Conservation (phyloP, 2,329 filamentous ascomycete genomes). For the Verticillium dahliae region DNA sequence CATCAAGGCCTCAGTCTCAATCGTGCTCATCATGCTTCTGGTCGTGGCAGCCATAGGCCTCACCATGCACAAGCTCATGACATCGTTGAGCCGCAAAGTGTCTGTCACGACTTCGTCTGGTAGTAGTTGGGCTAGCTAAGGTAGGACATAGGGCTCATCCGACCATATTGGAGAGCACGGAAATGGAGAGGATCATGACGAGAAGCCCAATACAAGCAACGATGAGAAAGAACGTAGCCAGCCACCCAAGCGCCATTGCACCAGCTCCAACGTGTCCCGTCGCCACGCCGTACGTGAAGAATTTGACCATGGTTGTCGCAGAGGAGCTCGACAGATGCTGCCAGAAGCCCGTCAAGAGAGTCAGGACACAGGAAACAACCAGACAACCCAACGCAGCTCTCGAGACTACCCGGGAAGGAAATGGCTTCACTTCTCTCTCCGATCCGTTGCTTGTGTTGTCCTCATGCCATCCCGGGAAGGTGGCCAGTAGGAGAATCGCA, state of each 20-base stretch:
- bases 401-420: constrained; percentile 85
- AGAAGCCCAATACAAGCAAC: constrained; percentile 91
- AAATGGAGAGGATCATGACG: constrained; percentile 94
- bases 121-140: background rate
- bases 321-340: constrained; percentile 95
- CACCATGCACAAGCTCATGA: background rate
- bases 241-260: constrained; percentile 97
- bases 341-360: constrained; percentile 74
- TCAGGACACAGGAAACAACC: constrained; percentile 67
- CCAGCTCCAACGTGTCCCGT: constrained; percentile 80
- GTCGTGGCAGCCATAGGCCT: background rate
- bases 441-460: constrained; percentile 67
- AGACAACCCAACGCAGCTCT: constrained; percentile 91
- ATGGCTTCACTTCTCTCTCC: constrained; percentile 86
- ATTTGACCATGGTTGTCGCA: constrained; percentile 86
- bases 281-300: constrained; percentile 84
- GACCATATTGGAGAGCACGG: constrained; percentile 60
- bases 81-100: background rate
- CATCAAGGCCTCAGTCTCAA: background rate
- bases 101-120: background rate
- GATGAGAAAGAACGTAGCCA: constrained; percentile 87
- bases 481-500: constrained; percentile 89
- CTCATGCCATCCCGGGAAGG: constrained; percentile 96
- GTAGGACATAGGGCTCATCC: background rate
- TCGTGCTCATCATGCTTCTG: background rate